A percentile compares a stretch with the other conserved stretches of the same genome.
These are phyloP conservation scores for Helicostylum pulchrum DNA, from an alignment of 192 early-diverging fungal genomes.

Conservation along the genomic window DNA sequence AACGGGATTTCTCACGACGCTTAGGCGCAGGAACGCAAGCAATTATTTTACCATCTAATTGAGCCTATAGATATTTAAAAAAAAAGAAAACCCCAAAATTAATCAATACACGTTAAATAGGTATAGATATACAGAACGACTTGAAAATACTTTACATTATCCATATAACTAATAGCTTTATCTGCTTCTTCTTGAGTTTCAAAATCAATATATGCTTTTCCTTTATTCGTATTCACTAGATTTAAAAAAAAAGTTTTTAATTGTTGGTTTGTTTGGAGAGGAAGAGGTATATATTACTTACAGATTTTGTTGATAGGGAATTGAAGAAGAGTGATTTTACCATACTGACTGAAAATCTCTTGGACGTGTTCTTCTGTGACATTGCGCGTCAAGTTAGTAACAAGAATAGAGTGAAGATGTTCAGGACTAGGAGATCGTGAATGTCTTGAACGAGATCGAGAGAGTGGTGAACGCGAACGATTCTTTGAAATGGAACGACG, in stretches of 20 bases:
- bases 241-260: neutral
- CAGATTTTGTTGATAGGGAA: slow-evolving; percentile 40
- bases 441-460: slow-evolving; percentile 22
- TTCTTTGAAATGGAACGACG: slow-evolving; percentile 21
- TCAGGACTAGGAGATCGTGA: slow-evolving; percentile 23
- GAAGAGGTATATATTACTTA: slow-evolving; percentile 9
- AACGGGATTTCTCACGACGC: slow-evolving; percentile 23
- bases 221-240: slow-evolving; percentile 38
- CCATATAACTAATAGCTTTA: slow-evolving; percentile 44
- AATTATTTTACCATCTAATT: slow-evolving; percentile 42
- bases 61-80: slow-evolving; percentile 32
- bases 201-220: slow-evolving; percentile 42
- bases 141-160: slow-evolving; percentile 31
- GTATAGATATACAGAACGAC: neutral
- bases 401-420: slow-evolving; percentile 12
- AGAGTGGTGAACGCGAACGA: slow-evolving; percentile 15
- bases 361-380: slow-evolving; percentile 38
- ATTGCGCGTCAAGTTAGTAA: slow-evolving; percentile 44
- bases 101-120: neutral
- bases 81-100: slow-evolving; percentile 3
- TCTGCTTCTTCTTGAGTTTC: slow-evolving; percentile 38
- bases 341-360: slow-evolving; percentile 43
- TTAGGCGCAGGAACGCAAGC: slow-evolving; percentile 30
- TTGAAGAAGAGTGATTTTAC: slow-evolving; percentile 26
- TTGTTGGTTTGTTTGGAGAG: neutral